phyloP scores from a whole-genome alignment of 2,329 filamentous ascomycete species.

The Colletotrichum horii region DNA sequence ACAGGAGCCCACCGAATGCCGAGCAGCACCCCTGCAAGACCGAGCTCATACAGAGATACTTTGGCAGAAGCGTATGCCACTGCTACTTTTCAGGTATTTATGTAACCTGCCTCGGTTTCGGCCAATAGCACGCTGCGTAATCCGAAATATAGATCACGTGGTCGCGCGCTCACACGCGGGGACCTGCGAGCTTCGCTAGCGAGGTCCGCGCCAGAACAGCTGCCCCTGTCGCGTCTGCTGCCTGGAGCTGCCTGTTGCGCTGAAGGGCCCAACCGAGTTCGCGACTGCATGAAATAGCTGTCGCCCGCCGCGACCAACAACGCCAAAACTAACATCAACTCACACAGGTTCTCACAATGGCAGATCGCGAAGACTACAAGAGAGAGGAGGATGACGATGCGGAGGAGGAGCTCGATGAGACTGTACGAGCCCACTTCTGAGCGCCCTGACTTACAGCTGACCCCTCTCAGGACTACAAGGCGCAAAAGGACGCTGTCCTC shows the following conservation, averaged over 20 bases:
- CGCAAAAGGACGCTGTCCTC: slow-evolving; percentile 95
- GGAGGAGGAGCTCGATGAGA: slow-evolving; percentile 63
- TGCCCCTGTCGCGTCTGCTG: slow-evolving; percentile 14
- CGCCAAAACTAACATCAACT: background rate
- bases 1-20: background rate
- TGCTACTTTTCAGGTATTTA: background rate
- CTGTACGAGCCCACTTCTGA: slow-evolving; percentile 43
- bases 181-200: background rate
- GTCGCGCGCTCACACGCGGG: background rate
- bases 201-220: background rate
- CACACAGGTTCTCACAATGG: slow-evolving; percentile 27
- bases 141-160: slow-evolving; percentile 14
- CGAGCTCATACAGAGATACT: background rate
- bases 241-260: slow-evolving; percentile 5
- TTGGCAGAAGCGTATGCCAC: rapidly evolving
- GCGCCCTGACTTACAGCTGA: slow-evolving; percentile 9
- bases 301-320: background rate
- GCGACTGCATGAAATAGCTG: background rate
- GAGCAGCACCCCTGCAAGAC: slow-evolving; percentile 2
- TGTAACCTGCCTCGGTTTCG: background rate
- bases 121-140: slow-evolving; percentile 18
- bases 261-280: background rate
- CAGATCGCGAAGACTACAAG: slow-evolving; percentile 49
- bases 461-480: slow-evolving; percentile 75
- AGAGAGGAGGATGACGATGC: slow-evolving; percentile 70